A percentile compares a stretch with the other conserved stretches of the same genome.
Conservation (phyloP, 202 grass and related monocot species). For the Schoenoplectus triqueter region DNA sequence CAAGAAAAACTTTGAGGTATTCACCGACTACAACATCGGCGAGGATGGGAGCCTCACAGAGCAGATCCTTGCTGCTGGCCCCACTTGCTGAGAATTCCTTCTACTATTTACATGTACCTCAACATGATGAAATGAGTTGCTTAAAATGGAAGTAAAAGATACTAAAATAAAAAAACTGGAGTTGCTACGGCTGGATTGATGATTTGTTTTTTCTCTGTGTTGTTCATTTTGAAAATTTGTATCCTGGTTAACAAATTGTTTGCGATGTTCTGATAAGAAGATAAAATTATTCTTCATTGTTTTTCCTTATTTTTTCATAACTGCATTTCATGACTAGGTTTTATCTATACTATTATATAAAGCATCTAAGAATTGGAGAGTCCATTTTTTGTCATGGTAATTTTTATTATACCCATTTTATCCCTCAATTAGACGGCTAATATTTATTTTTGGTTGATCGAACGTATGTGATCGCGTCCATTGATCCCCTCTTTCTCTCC, state of each 20-base stretch:
- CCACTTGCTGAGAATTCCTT: constrained; percentile 58
- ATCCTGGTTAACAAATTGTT: neutral
- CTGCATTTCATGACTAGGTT: no score
- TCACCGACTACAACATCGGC: constrained; percentile 76
- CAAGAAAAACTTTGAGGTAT: constrained; percentile 98
- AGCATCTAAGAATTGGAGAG: no score
- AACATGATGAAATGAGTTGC: neutral
- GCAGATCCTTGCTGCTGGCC: constrained; percentile 87
- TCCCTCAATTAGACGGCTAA: no score
- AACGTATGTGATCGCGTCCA: no score
- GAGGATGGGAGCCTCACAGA: constrained; percentile 67
- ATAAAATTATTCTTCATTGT: neutral
- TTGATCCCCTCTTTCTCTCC: no score
- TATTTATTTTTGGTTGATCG: no score
- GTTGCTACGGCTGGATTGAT: neutral
- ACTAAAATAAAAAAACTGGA: neutral
- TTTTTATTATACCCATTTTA: no score
- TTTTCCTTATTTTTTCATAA: neutral
- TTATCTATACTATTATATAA: no score
- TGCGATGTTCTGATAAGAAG: neutral
- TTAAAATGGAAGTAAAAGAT: neutral
- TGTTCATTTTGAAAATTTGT: neutral
- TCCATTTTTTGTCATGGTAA: no score
- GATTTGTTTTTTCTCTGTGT: neutral
- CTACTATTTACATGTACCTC: neutral